Conservation (phyloP, 257 asterid species). For the Nemophila menziesii region DNA sequence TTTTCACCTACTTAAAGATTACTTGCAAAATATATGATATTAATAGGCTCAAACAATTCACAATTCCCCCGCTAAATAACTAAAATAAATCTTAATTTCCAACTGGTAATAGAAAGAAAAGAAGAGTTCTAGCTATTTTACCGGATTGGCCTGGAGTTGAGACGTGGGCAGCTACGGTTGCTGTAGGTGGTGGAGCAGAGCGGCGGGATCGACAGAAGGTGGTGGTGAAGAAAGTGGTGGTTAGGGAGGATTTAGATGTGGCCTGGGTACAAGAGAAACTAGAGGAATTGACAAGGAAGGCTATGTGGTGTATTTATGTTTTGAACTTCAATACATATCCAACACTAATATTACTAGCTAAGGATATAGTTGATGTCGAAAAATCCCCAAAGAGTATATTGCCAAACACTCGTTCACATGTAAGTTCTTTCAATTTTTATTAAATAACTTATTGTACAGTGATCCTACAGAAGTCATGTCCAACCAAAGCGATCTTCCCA, state of each 20-base stretch:
- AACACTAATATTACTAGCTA: neutral
- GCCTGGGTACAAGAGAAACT: constrained; percentile 89
- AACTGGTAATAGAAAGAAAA: no score
- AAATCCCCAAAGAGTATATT: neutral
- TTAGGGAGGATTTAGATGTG: constrained; percentile 52
- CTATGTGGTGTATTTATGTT: constrained; percentile 94
- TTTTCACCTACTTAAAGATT: no score
- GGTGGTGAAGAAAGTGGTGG: constrained; percentile 63
- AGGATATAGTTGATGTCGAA: neutral
- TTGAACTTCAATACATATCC: no score
- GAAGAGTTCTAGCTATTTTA: no score
- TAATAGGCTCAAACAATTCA: no score
- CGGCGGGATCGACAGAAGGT: constrained; percentile 69
- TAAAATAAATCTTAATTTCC: no score
- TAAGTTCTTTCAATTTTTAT: neutral
- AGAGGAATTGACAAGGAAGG: constrained; percentile 71
- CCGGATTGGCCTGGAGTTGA: constrained; percentile 51
- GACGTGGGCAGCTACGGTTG: constrained; percentile 60
- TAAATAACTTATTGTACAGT: neutral
- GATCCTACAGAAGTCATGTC: neutral
- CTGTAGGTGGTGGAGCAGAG: constrained; percentile 12
- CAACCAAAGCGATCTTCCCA: neutral
- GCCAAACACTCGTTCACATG: neutral
- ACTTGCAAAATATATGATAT: no score
- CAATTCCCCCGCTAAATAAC: no score